A percentile compares a stretch with the other conserved stretches of the same genome.
Evolutionary conservation across 2,329 filamentous ascomycete species (phyloP).

Genomic region (Colletotrichum eleusines): DNA sequence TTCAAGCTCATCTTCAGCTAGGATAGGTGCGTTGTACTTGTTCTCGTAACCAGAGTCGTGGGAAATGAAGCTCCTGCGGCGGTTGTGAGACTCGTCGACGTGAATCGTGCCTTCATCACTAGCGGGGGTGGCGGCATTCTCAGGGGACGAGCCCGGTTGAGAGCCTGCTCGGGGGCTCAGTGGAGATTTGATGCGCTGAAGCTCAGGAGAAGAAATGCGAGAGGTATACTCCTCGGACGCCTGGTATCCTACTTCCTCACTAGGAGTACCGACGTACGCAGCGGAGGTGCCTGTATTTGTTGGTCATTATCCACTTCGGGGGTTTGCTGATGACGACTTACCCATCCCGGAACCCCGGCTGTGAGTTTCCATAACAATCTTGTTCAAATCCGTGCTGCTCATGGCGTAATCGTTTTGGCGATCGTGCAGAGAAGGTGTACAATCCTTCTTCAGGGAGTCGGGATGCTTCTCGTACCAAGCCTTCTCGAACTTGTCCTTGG

Average conservation of each 20-base stretch:
- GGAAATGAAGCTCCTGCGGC: slow-evolving; percentile 53
- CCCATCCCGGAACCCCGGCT: slow-evolving; percentile 64
- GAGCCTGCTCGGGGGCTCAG: slow-evolving; percentile 45
- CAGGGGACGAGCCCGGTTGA: slow-evolving; percentile 46
- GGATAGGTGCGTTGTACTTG: slow-evolving; percentile 79
- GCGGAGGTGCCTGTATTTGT: slow-evolving; percentile 70
- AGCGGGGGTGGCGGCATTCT: slow-evolving; percentile 45
- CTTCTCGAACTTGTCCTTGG: slow-evolving; percentile 86
- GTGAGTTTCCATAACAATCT: slow-evolving; percentile 82
- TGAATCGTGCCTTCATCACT: slow-evolving; percentile 77
- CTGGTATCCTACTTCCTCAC: slow-evolving; percentile 90
- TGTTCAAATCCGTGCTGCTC: slow-evolving; percentile 91
- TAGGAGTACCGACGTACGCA: slow-evolving; percentile 79
- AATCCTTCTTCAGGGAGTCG: slow-evolving; percentile 81
- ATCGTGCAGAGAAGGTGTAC: slow-evolving; percentile 67
- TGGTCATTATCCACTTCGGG: slow-evolving; percentile 32
- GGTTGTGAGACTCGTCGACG: slow-evolving; percentile 74
- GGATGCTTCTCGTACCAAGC: slow-evolving; percentile 95
- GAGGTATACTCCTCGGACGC: slow-evolving; percentile 87
- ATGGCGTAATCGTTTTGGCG: slow-evolving; percentile 80
- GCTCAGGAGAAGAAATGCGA: slow-evolving; percentile 71
- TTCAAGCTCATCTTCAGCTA: slow-evolving; percentile 88
- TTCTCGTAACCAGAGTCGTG: slow-evolving; percentile 44
- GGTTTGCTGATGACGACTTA: slow-evolving; percentile 50
- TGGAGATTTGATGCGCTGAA: slow-evolving; percentile 49